A percentile compares a stretch with the other conserved stretches of the same genome.
These are phyloP conservation scores for Brettanomyces nanus DNA, from an alignment of 805 yeast species.

Conservation along the genomic window DNA sequence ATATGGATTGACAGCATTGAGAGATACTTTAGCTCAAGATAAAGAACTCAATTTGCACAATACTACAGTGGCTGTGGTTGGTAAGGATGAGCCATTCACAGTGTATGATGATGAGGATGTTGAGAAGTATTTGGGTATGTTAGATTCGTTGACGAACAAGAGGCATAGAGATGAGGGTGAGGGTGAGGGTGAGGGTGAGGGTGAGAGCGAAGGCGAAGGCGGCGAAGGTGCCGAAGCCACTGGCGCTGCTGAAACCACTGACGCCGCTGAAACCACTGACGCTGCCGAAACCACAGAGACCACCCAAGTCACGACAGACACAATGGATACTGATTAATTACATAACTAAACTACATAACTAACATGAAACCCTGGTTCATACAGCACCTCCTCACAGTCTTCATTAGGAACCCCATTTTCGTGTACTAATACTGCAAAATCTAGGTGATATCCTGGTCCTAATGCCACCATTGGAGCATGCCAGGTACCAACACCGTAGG, in stretches of 20 bases:
- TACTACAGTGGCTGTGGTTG: slow-evolving; percentile 91
- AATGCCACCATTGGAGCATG: slow-evolving; percentile 95
- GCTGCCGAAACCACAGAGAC: slow-evolving; percentile 11
- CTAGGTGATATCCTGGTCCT: slow-evolving; percentile 42
- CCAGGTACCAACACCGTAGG: slow-evolving; percentile 84
- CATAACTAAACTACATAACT: slow-evolving; percentile 10
- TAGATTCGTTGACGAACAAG: slow-evolving; percentile 57
- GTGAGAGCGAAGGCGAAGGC: slow-evolving; percentile 24
- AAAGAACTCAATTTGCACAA: slow-evolving; percentile 78
- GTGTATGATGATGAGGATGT: slow-evolving; percentile 84
- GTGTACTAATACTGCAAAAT: slow-evolving; percentile 82
- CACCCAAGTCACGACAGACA: no score
- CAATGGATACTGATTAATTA: slow-evolving; percentile 27
- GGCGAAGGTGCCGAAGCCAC: slow-evolving; percentile 11
- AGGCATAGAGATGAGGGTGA: slow-evolving; percentile 33
- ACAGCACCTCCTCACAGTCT: slow-evolving; percentile 75
- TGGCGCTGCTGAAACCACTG: slow-evolving; percentile 7
- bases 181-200: slow-evolving; percentile 21
- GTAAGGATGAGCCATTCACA: slow-evolving; percentile 60
- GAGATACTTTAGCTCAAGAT: slow-evolving; percentile 92
- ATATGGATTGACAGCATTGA: slow-evolving; percentile 81
- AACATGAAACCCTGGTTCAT: slow-evolving; percentile 48
- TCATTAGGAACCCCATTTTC: slow-evolving; percentile 75
- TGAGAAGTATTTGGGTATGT: slow-evolving; percentile 69
- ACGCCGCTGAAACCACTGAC: slow-evolving; percentile 5